phyloP scores from a whole-genome alignment of 139 green algal genomes.

The Gonium pectorale region DNA sequence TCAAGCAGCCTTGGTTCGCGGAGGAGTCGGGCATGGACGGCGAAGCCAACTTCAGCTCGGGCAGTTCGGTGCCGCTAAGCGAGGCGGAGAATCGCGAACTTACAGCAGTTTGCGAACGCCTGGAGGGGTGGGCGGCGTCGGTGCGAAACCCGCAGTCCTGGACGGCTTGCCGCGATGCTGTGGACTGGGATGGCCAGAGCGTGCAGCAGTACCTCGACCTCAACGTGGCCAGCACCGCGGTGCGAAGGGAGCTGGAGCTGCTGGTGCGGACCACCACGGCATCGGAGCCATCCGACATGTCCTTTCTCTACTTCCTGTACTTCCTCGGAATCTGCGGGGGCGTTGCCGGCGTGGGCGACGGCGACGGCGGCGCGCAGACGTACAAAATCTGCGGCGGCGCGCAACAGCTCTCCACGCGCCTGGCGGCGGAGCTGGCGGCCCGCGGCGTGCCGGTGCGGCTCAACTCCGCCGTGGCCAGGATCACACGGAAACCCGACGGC shows the following conservation, averaged over 20 bases:
- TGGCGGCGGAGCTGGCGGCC: neutral
- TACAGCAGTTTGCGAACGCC: neutral
- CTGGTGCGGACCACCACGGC: conserved; percentile 5
- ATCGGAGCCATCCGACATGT: neutral
- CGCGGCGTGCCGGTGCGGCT: neutral
- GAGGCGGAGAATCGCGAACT: neutral
- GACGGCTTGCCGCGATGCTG: neutral
- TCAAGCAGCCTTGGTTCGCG: neutral
- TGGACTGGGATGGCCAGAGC: neutral
- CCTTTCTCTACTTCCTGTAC: conserved; percentile 10
- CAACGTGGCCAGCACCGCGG: neutral
- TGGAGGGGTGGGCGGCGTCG: neutral
- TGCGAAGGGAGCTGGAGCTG: conserved; percentile 6
- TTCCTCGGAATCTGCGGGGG: neutral
- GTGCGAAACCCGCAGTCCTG: neutral
- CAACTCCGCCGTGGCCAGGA: neutral
- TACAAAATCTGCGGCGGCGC: neutral
- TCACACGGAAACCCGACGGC: neutral
- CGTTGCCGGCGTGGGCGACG: neutral
- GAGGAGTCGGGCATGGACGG: neutral
- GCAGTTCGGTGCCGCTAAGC: neutral
- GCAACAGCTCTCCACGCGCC: neutral
- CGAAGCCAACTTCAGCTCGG: neutral
- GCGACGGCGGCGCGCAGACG: conserved; percentile 6
- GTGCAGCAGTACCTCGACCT: neutral